These are phyloP conservation scores for Astragalus glycyphyllos DNA, from an alignment of 306 rosid species.

Conservation along the genomic window DNA sequence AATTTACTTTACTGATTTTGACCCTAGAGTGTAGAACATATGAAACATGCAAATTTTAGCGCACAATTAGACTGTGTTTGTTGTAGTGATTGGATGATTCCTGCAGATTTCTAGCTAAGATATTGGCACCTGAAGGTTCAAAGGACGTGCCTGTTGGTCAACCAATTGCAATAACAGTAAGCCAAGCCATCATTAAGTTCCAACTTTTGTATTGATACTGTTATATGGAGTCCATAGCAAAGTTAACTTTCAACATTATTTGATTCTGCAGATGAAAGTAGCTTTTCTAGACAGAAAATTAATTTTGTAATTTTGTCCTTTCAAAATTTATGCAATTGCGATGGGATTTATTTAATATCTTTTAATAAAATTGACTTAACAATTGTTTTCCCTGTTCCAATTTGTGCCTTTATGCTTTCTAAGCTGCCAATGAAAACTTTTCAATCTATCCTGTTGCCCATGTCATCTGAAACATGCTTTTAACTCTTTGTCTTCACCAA, in stretches of 20 bases:
- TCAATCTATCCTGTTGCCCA: constrained; percentile 17
- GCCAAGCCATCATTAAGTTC: constrained; percentile 44
- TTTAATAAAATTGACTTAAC: constrained; percentile 1
- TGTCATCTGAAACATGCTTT: constrained; percentile 29
- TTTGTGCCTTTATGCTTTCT: constrained; percentile 23
- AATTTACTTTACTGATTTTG: constrained; percentile 22
- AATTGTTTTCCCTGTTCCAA: not conserved
- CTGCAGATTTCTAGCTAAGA: constrained; percentile 88
- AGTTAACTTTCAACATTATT: constrained; percentile 30
- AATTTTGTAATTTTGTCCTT: constrained; percentile 17
- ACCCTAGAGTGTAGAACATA: constrained; percentile 33
- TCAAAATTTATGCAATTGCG: constrained; percentile 15
- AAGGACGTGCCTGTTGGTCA: constrained; percentile 91
- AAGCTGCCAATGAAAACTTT: constrained; percentile 29
- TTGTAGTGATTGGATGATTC: constrained; percentile 41
- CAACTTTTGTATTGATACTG: constrained; percentile 37
- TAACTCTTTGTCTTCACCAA: constrained; percentile 4
- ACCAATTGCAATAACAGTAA: constrained; percentile 88
- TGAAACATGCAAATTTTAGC: constrained; percentile 23
- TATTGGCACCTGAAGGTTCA: constrained; percentile 91
- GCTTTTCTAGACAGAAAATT: constrained; percentile 14
- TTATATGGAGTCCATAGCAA: constrained; percentile 14
- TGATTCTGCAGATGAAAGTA: constrained; percentile 33
- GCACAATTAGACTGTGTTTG: constrained; percentile 38
- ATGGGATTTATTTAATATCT: constrained; percentile 18